Evolutionary conservation across 78 protist species (phyloP).

Genomic region (Dictyostelium purpureum): DNA sequence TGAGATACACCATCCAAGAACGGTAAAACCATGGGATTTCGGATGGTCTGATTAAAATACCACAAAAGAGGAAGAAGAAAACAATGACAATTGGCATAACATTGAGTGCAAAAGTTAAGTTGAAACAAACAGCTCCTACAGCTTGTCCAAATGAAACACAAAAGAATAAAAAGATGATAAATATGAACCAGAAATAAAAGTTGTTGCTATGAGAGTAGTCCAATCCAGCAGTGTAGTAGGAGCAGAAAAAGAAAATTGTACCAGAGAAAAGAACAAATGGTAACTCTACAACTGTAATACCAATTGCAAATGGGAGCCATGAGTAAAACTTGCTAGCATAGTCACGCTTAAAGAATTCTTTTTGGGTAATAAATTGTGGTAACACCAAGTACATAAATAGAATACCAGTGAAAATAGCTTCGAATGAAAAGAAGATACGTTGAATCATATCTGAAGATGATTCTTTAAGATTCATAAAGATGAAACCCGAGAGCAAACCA

Average conservation of each 20-base stretch:
- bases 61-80: slow-evolving; percentile 77
- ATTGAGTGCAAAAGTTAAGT: slow-evolving; percentile 67
- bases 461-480: slow-evolving; percentile 30
- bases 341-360: slow-evolving; percentile 59
- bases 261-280: slow-evolving; percentile 50
- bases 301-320: slow-evolving; percentile 76
- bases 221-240: slow-evolving; percentile 72
- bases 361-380: slow-evolving; percentile 41
- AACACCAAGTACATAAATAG: slow-evolving; percentile 35
- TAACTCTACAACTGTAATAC: slow-evolving; percentile 56
- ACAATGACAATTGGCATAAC: slow-evolving; percentile 51
- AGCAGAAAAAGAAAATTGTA: slow-evolving; percentile 38
- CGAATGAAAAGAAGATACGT: slow-evolving; percentile 61
- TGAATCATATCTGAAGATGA: slow-evolving; percentile 52
- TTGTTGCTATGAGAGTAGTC: slow-evolving; percentile 11
- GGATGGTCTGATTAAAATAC: slow-evolving; percentile 51
- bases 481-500: slow-evolving; percentile 70
- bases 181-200: slow-evolving; percentile 66
- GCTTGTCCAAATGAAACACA: slow-evolving; percentile 75
- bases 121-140: slow-evolving; percentile 40
- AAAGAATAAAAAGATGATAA: slow-evolving; percentile 38
- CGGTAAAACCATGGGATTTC: slow-evolving; percentile 49
- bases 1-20: slow-evolving; percentile 53
- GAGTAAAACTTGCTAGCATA: slow-evolving; percentile 65
- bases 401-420: slow-evolving; percentile 55